Conservation (phyloP, 2,329 filamentous ascomycete genomes). For the Sarocladium brachiariae region DNA sequence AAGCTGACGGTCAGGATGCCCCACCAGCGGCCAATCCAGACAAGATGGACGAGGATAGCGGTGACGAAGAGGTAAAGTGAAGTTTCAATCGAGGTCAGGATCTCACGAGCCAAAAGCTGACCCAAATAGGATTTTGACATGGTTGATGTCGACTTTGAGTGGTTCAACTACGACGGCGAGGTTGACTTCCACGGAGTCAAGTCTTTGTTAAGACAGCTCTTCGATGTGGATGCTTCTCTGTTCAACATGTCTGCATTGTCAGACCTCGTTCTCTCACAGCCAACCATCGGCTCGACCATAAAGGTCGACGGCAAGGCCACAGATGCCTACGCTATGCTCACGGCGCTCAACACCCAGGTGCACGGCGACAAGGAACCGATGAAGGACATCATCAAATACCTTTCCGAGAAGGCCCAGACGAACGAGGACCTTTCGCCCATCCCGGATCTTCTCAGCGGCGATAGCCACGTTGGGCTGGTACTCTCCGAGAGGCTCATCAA, state of each 20-base stretch:
- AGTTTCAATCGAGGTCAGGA: too few relatives aligned
- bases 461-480: slow-evolving; percentile 69
- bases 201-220: slow-evolving; percentile 79
- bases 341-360: slow-evolving; percentile 73
- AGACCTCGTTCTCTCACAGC: slow-evolving; percentile 81
- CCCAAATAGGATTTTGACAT: slow-evolving; percentile 70
- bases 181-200: slow-evolving; percentile 96
- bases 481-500: slow-evolving; percentile 94
- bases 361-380: slow-evolving; percentile 71
- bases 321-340: slow-evolving; percentile 89
- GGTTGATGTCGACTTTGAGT: slow-evolving; percentile 95
- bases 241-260: slow-evolving; percentile 84
- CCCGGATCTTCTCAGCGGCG: slow-evolving; percentile 44
- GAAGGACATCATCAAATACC: slow-evolving; percentile 63
- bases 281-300: slow-evolving; percentile 84
- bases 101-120: slow-evolving; percentile 7
- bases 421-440: slow-evolving; percentile 51
- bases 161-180: slow-evolving; percentile 88
- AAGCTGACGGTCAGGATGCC: slow-evolving; percentile 36
- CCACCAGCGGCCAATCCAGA: slow-evolving; percentile 34
- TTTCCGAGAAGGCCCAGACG: slow-evolving; percentile 49
- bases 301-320: slow-evolving; percentile 94
- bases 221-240: slow-evolving; percentile 78
- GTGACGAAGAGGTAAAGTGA: slow-evolving; percentile 45
- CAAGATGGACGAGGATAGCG: slow-evolving; percentile 45